Evolutionary conservation across 1,139 yeast genomes (phyloP), one percentile per base, ranked within the genome.

Genomic region (Blastobotrys aristatus): DNA sequence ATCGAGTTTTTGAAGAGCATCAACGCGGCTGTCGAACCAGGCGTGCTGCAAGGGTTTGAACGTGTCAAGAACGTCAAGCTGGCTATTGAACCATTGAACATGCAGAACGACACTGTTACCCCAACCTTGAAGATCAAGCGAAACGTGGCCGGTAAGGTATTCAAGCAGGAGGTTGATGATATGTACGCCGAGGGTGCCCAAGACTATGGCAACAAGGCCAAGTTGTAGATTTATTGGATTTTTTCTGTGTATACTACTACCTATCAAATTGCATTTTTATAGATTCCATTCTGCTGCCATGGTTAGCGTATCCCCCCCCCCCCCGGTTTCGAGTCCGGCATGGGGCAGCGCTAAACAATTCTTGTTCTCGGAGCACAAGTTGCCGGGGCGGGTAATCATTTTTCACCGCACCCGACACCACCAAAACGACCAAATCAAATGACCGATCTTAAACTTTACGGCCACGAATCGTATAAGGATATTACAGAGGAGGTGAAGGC

Each of bases 121-220:
- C 94, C 94, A 39, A 84, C 95, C 2, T 67, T 84, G 61, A 85
- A 85, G 67, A 74, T 84, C 53, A 83, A 80, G 67, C 72, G 95
- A 57, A 75, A 77, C 6, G 68, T 73, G 38, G 85, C 87, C 10
- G 67, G 73, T 32, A 75, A 74, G 57, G 69, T 68, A 56, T 84
- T 79, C 63, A 68, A 68, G 47, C 57, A 64, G 1, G 69, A 67
- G n/a, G 66, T 84, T 49, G 72, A 72, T 5, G 61, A 58, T n/a
- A 68, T 85, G 68, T 85, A 85, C 58, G 69, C 66, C 5, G 88
- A 84, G 60, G 92, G 81, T 1, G 65, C 71, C 13, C 46, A 64
- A 29, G 50, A 47, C 8, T 34, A 17, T 40, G 46, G 38, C 40
- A 34, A 39, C 11, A 46, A 43, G 27, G 35, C 44, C 24, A 43